Evolutionary conservation across 352 stramenopile species (phyloP), one percentile per base, ranked within the genome.

Genomic region (Elongisporangium undulatum): DNA sequence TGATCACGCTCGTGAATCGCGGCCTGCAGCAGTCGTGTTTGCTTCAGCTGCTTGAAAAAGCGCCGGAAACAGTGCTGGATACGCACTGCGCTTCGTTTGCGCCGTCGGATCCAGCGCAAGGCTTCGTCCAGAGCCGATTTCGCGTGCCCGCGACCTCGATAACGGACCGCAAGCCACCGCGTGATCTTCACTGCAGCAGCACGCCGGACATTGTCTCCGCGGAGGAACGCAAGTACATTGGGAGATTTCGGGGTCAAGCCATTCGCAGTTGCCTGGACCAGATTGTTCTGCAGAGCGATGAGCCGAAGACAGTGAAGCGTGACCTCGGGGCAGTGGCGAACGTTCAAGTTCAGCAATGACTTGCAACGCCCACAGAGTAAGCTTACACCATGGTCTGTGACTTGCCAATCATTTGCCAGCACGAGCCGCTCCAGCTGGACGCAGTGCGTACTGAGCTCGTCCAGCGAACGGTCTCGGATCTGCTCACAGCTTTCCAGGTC

Each of bases 401-500:
- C 53, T 49, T 90, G 75, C 78, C 80, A 88, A 71, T 94, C 79
- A 24, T 89, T 87, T 34, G 76, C 76, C 19, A 94, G 57, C 12
- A 78, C 66, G 29, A 94, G 68, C 15, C 67, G 68, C 64, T 87
- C 77, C 19, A 94, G 63, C 2, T 57, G 24, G 9, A 34, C n/a
- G 48, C 72, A 87, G 54, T 69, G 69, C 0, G 60, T 45, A 8
- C 61, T 72, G 12, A 91, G 52, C 29, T 58, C 64, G 12, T 63
- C n/a, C 22, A 92, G 20, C 3, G 65, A 57, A 16, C 62, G 56
- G 53, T 92, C 79, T 7, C 67, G 49, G 24, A 92, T 75, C 56
- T 94, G 82, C 55, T 92, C 82, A 51, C 84, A 94, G 66, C 71
- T 90, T 58, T 90, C 78, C 13, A 91, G 64, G 15, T 94, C 80